Evolutionary conservation across 257 asterid genomes (phyloP), one percentile per base, ranked within the genome.

Genomic region (Gentiana dahurica): DNA sequence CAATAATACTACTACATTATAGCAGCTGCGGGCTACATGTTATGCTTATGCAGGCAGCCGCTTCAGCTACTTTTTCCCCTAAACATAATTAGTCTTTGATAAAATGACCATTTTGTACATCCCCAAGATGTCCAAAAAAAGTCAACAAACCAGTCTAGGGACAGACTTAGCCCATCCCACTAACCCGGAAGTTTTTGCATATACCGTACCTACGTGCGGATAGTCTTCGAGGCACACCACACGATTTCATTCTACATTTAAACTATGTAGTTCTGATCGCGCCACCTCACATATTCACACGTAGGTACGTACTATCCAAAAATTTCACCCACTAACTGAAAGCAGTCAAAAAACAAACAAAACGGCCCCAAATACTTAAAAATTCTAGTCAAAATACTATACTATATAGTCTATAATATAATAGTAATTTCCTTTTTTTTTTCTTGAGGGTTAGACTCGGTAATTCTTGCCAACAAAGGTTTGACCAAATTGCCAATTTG

Each of bases 1-100:
- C 50, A 34, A 43, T 47, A 49, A 35, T 34, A 44, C 9, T 46
- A 47, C 34, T 56, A 48, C 7, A 0, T 4, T 36, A 32, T 47
- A 64, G 48, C 33, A 69, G 80, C 95, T 79, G 94, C 91, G 95
- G 95, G 94, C 95, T 71, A 78, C 91, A 73, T 51, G 57, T 67
- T 65, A 64, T 77, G 86, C 87, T 24, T 24, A 24, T 24, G 24
- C 24, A 24, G 24, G 24, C 24, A 78, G 83, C 86, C 94, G 76
- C 95, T 54, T 87, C 94, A 87, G 92, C 91, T 56, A 51, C 49
- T 44, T 2, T 6, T 56, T 37, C 47, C 62, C 57, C 52, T 38
- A 39, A 46, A 10, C 54, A 44, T 2, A 33, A 38, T 53, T 54
- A 7, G 54, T 34, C 60, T 43, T 43, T 47, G 36, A 5, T 37